phyloP scores from a whole-genome alignment of 2,329 filamentous ascomycete species.

The Coniochaeta pulveracea region DNA sequence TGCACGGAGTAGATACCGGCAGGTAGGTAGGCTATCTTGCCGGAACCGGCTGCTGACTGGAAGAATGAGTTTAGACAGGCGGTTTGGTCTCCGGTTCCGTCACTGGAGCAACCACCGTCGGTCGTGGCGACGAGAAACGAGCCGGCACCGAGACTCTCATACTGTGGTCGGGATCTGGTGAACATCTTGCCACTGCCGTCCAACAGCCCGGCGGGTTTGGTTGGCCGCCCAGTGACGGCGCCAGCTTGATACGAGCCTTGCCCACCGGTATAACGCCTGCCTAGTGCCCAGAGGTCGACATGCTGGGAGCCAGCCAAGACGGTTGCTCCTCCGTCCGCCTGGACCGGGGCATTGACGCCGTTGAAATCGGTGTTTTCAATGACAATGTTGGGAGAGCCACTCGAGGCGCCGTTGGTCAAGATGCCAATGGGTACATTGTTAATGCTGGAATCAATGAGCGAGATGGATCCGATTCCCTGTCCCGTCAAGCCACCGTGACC shows the following conservation, averaged over 20 bases:
- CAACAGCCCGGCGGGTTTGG: slow-evolving; percentile 6
- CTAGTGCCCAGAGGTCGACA: slow-evolving; percentile 7
- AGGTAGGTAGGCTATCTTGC: slow-evolving; percentile 13
- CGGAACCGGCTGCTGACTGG: background rate
- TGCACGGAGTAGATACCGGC: slow-evolving; percentile 14
- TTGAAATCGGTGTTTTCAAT: slow-evolving; percentile 11
- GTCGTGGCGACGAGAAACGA: slow-evolving; percentile 6
- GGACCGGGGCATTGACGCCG: slow-evolving; percentile 7
- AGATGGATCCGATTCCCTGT: slow-evolving; percentile 19
- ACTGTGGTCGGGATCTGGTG: slow-evolving; percentile 20
- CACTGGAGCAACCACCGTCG: slow-evolving; percentile 16
- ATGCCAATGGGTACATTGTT: slow-evolving; percentile 10
- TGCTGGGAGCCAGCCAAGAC: slow-evolving; percentile 8
- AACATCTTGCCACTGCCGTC: slow-evolving; percentile 13
- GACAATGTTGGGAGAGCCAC: slow-evolving; percentile 8
- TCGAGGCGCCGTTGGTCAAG: slow-evolving; percentile 3
- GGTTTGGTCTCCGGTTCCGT: slow-evolving; percentile 20
- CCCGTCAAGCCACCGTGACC: slow-evolving; percentile 19
- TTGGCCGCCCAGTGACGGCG: slow-evolving; percentile 6
- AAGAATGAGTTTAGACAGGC: slow-evolving; percentile 14
- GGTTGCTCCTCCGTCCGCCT: slow-evolving; percentile 8
- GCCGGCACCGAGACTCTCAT: slow-evolving; percentile 12
- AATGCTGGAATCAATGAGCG: slow-evolving; percentile 34
- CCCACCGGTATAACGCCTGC: slow-evolving; percentile 3
- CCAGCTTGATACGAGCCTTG: background rate